Percentiles rank a stretch among this genome's conserved stretches.
phyloP scores from a whole-genome alignment of 2,329 filamentous ascomycete species.

The Diplodia sapinea region DNA sequence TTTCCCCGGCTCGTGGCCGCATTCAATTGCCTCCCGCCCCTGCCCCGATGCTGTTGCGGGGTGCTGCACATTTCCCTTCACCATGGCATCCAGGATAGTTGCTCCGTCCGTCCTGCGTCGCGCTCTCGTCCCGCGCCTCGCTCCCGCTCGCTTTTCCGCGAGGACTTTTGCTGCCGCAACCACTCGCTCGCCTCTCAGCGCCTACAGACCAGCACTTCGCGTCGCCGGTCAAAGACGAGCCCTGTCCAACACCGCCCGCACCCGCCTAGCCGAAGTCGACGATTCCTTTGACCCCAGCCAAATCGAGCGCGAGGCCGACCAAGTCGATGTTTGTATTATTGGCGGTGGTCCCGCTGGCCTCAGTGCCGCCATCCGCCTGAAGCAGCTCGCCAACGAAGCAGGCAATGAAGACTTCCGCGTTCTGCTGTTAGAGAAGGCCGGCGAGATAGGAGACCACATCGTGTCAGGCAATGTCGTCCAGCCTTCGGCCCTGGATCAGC shows the following conservation, averaged over 20 bases:
- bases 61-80: constrained; percentile 7
- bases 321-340: constrained; percentile 96
- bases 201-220: constrained; percentile 43
- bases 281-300: constrained; percentile 53
- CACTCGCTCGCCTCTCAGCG: constrained; percentile 1
- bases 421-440: constrained; percentile 90
- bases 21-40: constrained; percentile 21
- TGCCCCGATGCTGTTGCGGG: constrained; percentile 17
- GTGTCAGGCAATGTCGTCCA: constrained; percentile 95
- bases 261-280: constrained; percentile 46
- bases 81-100: constrained; percentile 31
- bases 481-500: constrained; percentile 83
- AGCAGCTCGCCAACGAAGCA: constrained; percentile 92
- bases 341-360: constrained; percentile 95
- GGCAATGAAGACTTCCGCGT: constrained; percentile 97
- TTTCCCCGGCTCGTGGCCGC: constrained; percentile 2
- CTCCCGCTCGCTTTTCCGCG: not conserved
- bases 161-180: constrained; percentile 1
- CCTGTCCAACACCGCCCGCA: constrained; percentile 43
- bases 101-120: constrained; percentile 18
- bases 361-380: constrained; percentile 89
- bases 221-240: constrained; percentile 48
- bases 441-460: constrained; percentile 92
- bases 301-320: constrained; percentile 85
- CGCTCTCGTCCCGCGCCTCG: constrained; percentile 15